These are phyloP conservation scores for Pythium utonaiense DNA, from an alignment of 352 stramenopile genomes.

Conservation along the genomic window DNA sequence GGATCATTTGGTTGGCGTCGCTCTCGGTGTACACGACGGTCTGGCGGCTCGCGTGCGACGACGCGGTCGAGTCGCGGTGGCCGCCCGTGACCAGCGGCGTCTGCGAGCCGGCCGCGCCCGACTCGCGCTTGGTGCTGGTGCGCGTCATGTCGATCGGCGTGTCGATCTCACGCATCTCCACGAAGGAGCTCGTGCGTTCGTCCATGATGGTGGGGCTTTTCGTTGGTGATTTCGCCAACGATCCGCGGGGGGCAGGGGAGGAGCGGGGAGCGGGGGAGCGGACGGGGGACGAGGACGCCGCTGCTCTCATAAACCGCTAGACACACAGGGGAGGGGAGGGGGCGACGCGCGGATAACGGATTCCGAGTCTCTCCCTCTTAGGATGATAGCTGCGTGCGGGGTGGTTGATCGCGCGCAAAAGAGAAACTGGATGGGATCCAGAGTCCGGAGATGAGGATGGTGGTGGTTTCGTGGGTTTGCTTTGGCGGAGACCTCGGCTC, in stretches of 20 bases:
- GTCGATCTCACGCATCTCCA: conserved; percentile 31
- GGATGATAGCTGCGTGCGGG: neutral
- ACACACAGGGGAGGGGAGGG: neutral
- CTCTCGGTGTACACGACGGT: conserved; percentile 39
- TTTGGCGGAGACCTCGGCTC: neutral
- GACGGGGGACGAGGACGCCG: neutral
- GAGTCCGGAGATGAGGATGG: neutral
- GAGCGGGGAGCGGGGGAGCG: neutral
- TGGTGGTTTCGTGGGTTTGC: neutral
- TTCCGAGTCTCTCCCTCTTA: conserved; percentile 7
- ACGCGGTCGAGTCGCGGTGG: conserved; percentile 12
- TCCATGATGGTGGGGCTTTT: conserved; percentile 34
- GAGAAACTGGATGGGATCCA: conserved; percentile 1
- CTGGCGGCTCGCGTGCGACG: conserved; percentile 13
- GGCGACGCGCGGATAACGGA: neutral
- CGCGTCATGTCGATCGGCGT: conserved; percentile 1
- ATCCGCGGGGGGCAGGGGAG: neutral
- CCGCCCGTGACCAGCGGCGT: conserved; percentile 16
- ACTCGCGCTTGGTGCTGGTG: conserved; percentile 15
- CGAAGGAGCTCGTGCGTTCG: conserved; percentile 49
- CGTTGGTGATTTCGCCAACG: neutral
- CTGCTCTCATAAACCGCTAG: conserved; percentile 2
- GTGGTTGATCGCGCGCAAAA: neutral
- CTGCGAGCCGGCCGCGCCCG: conserved; percentile 20
- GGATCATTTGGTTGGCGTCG: conserved; percentile 67